phyloP scores from a whole-genome alignment of 2,329 filamentous ascomycete species.

The Tolypocladium amazonense region DNA sequence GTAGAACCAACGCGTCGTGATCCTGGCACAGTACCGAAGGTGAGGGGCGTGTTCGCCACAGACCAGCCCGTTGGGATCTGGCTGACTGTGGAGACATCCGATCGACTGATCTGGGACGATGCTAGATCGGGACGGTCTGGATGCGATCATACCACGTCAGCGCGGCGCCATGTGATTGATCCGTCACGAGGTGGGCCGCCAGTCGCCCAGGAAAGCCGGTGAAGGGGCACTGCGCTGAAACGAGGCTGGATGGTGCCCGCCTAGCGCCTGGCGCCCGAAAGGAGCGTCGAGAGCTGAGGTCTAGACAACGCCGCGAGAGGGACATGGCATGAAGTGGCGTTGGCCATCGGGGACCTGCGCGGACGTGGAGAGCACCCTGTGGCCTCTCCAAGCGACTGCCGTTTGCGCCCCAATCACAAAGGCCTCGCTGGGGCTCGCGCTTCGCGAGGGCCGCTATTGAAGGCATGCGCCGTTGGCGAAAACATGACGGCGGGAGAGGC shows the following conservation, averaged over 20 bases:
- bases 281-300: not conserved
- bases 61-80: conserved; percentile 1
- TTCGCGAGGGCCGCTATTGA: not conserved
- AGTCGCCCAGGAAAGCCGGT: not conserved
- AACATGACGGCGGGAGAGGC: not conserved
- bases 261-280: not conserved
- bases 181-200: not conserved
- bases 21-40: too few relatives aligned
- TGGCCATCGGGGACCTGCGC: not conserved
- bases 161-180: conserved; percentile 1
- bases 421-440: not conserved
- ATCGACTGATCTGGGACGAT: conserved; percentile 3
- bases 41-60: not conserved
- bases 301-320: not conserved
- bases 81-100: conserved; percentile 2
- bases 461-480: not conserved
- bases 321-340: not conserved
- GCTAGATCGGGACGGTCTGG: conserved; percentile 1
- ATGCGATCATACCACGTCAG: conserved; percentile 3
- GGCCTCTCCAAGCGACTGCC: not conserved
- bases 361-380: not conserved
- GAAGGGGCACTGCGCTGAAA: not conserved
- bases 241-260: not conserved
- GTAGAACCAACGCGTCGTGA: not conserved
- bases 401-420: not conserved